These are phyloP conservation scores for Microdochium bolleyi DNA, from an alignment of 2,329 filamentous ascomycete species.

Conservation along the genomic window DNA sequence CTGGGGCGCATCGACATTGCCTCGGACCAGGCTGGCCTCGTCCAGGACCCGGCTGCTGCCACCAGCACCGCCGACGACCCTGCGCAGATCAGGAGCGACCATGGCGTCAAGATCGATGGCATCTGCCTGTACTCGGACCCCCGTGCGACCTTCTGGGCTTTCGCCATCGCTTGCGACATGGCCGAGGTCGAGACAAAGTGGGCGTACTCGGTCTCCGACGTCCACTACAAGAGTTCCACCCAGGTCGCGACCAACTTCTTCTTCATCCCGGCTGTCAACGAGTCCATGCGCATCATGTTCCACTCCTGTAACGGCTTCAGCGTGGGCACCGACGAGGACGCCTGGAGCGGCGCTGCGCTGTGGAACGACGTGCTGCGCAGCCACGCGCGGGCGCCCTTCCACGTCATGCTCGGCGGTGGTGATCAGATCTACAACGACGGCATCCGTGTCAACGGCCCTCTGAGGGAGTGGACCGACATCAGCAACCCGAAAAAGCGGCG, in stretches of 20 bases:
- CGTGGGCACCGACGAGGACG: slow-evolving; percentile 73
- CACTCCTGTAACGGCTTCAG: slow-evolving; percentile 98
- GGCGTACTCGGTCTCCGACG: slow-evolving; percentile 65
- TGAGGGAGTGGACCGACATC: slow-evolving; percentile 76
- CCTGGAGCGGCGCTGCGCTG: slow-evolving; percentile 82
- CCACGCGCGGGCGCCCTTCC: slow-evolving; percentile 75
- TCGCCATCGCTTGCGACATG: slow-evolving; percentile 74
- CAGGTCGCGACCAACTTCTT: slow-evolving; percentile 61
- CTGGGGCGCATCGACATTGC: slow-evolving; percentile 32
- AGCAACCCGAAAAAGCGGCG: slow-evolving; percentile 77
- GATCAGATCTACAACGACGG: slow-evolving; percentile 97
- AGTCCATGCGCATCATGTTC: slow-evolving; percentile 98
- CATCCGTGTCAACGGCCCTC: slow-evolving; percentile 75
- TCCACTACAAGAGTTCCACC: slow-evolving; percentile 51
- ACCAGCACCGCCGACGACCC: slow-evolving; percentile 20
- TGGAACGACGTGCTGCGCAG: slow-evolving; percentile 90
- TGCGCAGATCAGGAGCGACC: slow-evolving; percentile 33
- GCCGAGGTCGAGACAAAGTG: slow-evolving; percentile 62
- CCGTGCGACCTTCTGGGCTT: slow-evolving; percentile 85
- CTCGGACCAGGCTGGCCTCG: slow-evolving; percentile 13
- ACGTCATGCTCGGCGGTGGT: slow-evolving; percentile 91
- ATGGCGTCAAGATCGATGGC: slow-evolving; percentile 36
- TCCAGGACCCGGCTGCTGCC: slow-evolving; percentile 16
- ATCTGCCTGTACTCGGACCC: slow-evolving; percentile 57
- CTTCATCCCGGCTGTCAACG: slow-evolving; percentile 72